These are phyloP conservation scores for Entophlyctis helioformis DNA, from an alignment of 192 early-diverging fungal genomes.

Conservation along the genomic window DNA sequence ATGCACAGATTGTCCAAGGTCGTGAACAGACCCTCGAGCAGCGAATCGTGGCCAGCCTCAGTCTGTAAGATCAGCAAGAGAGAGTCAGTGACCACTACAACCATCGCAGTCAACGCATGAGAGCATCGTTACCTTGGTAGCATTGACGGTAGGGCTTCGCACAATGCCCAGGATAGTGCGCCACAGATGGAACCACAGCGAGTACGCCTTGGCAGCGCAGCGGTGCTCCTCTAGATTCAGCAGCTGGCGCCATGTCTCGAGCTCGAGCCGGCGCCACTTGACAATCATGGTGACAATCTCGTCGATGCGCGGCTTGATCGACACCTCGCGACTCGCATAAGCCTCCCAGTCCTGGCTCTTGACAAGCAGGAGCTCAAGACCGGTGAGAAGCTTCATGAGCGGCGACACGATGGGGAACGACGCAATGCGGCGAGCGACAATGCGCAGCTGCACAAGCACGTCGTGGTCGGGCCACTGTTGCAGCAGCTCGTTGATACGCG, in stretches of 20 bases:
- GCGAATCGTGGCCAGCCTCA: neutral
- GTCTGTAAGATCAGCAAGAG: too few relatives aligned
- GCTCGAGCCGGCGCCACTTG: conserved; percentile 83
- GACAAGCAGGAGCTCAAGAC: conserved; percentile 73
- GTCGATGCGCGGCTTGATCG: conserved; percentile 55
- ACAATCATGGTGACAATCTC: conserved; percentile 65
- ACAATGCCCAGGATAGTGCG: conserved; percentile 18
- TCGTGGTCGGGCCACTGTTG: conserved; percentile 86
- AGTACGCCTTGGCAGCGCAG: conserved; percentile 46
- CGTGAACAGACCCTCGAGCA: conserved; percentile 20
- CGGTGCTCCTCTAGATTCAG: conserved; percentile 70
- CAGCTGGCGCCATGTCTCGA: conserved; percentile 80
- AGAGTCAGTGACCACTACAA: too few relatives aligned
- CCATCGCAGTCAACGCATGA: too few relatives aligned
- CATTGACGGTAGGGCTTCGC: neutral
- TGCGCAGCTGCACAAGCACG: conserved; percentile 59
- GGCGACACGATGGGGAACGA: conserved; percentile 68
- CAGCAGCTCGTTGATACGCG: conserved; percentile 47
- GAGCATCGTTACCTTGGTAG: neutral
- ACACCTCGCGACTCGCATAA: conserved; percentile 70
- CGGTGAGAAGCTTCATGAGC: conserved; percentile 79
- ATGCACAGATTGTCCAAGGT: conserved; percentile 75
- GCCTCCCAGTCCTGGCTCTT: conserved; percentile 92
- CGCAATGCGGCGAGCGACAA: conserved; percentile 28
- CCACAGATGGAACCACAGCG: conserved; percentile 87